phyloP scores from a whole-genome alignment of 306 rosid genomes.

The Heteromeles arbutifolia region DNA sequence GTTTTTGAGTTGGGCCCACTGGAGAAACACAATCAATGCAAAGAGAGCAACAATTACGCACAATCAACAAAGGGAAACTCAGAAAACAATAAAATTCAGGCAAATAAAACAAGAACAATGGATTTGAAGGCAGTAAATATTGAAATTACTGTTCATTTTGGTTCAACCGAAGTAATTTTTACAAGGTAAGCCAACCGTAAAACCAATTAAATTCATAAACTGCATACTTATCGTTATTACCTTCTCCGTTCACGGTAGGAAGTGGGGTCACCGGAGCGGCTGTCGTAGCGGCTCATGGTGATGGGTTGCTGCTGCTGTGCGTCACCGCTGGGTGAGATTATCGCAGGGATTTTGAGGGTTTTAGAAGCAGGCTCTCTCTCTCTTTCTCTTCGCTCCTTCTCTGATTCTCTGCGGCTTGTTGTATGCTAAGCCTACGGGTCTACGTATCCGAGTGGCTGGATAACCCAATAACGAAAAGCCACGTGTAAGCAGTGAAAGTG shows the following conservation, averaged over 20 bases:
- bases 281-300: slow-evolving; percentile 90
- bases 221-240: slow-evolving; percentile 26
- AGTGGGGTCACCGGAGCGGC: slow-evolving; percentile 88
- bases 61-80: not conserved
- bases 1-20: not conserved
- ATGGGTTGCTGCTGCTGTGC: not conserved
- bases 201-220: not conserved
- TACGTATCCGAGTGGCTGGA: too few relatives aligned
- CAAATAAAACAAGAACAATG: not conserved
- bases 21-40: not conserved
- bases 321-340: not conserved
- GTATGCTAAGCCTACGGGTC: not conserved
- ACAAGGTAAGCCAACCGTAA: not conserved
- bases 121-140: not conserved
- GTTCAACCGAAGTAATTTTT: not conserved
- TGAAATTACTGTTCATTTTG: not conserved
- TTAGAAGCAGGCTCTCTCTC: slow-evolving; percentile 15
- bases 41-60: not conserved
- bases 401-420: not conserved
- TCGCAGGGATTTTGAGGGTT: slow-evolving; percentile 23
- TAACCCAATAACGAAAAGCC: too few relatives aligned
- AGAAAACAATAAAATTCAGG: not conserved
- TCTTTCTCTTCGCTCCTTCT: not conserved
- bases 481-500: too few relatives aligned
- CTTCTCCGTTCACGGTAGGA: slow-evolving; percentile 90